Percentiles rank a stretch among this genome's conserved stretches.
phyloP scores from a whole-genome alignment of 306 rosid species.

The Quercus bicolor region DNA sequence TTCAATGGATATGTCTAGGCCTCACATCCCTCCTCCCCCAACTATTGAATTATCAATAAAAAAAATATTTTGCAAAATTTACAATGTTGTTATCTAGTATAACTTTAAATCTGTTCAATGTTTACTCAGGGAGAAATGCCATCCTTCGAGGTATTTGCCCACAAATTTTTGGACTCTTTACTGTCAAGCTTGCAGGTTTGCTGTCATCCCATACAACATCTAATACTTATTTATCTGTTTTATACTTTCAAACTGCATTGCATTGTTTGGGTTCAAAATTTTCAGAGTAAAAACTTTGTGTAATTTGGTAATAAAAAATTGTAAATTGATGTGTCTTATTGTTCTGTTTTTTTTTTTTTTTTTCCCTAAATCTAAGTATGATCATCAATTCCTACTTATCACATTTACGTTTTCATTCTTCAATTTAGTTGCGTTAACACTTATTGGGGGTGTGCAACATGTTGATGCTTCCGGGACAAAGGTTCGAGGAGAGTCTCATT shows the following conservation, averaged over 20 bases:
- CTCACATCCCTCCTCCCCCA: too few relatives aligned
- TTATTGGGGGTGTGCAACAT: conserved; percentile 96
- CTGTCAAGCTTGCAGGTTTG: conserved; percentile 93
- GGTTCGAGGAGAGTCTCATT: conserved; percentile 95
- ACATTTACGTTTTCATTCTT: conserved; percentile 20
- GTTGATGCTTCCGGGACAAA: conserved; percentile 85
- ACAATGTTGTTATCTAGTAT: conserved; percentile 24
- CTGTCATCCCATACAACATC: conserved; percentile 6
- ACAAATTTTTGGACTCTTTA: conserved; percentile 88
- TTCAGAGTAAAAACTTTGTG: background rate
- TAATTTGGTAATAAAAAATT: background rate
- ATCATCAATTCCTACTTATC: conserved; percentile 5
- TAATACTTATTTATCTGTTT: conserved; percentile 2
- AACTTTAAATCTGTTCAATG: conserved; percentile 22
- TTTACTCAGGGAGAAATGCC: conserved; percentile 85
- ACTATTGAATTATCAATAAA: too few relatives aligned
- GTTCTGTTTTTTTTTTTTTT: background rate
- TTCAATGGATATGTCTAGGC: too few relatives aligned
- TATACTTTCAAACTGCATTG: conserved; percentile 9
- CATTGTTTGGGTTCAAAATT: background rate
- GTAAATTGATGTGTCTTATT: background rate
- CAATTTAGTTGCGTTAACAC: conserved; percentile 75
- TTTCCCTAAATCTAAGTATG: background rate
- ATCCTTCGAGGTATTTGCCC: conserved; percentile 90
- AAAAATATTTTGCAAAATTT: conserved; percentile 14